phyloP scores from a whole-genome alignment of 371 early-diverging fungal species.

The Chytridiales sp. region DNA sequence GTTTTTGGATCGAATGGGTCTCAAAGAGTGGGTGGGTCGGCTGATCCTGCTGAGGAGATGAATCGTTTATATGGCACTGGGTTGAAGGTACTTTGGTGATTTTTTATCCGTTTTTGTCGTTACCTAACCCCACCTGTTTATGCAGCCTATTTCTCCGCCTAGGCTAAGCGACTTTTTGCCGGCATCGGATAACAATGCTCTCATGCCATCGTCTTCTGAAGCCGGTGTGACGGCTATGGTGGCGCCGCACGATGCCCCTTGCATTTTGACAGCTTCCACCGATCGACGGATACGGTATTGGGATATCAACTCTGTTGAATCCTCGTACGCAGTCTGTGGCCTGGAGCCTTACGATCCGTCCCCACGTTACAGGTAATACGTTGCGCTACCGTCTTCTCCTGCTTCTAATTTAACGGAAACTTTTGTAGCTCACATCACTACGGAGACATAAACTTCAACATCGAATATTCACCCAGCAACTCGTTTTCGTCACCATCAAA shows the following conservation, averaged over 20 bases:
- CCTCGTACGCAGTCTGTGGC: conserved; percentile 71
- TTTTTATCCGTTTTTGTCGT: conserved; percentile 1
- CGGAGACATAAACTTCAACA: conserved; percentile 40
- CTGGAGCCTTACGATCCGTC: conserved; percentile 59
- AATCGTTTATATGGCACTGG: conserved; percentile 43
- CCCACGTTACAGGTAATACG: conserved; percentile 48
- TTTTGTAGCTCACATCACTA: conserved; percentile 55
- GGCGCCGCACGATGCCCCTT: conserved; percentile 37
- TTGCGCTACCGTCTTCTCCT: not conserved
- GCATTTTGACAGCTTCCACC: conserved; percentile 75
- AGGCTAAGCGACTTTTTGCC: conserved; percentile 16
- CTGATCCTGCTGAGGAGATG: conserved; percentile 39
- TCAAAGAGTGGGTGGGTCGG: conserved; percentile 3
- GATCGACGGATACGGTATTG: conserved; percentile 84
- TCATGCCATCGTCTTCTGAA: not conserved
- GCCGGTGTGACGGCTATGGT: conserved; percentile 3
- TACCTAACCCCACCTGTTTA: not conserved
- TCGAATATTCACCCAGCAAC: conserved; percentile 37
- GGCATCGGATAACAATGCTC: not conserved
- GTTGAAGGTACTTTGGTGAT: conserved; percentile 28
- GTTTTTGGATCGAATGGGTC: conserved; percentile 22
- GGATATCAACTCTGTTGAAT: conserved; percentile 66
- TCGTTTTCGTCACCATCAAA: not conserved
- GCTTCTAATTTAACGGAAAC: not conserved
- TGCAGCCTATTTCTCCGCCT: conserved; percentile 29